Conservation (phyloP, 371 early-diverging fungal genomes). For the Syncephalastrum sp. region DNA sequence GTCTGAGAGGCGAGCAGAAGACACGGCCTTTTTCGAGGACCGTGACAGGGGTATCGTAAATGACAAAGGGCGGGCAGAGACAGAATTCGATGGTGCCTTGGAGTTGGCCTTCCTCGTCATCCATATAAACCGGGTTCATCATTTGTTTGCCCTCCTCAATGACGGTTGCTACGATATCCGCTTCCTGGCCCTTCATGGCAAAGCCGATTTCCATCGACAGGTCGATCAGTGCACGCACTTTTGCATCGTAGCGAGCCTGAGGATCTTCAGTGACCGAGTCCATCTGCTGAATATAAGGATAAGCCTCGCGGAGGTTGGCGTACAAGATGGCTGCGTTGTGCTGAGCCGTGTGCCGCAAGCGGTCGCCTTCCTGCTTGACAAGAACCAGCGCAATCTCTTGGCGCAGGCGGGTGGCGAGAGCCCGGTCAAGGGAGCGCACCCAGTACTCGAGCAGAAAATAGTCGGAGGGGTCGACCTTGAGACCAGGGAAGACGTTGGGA, state of each 20-base stretch:
- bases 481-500: constrained; percentile 37
- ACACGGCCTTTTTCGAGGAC: constrained; percentile 46
- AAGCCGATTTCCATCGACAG: constrained; percentile 34
- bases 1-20: constrained; percentile 17
- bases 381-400: constrained; percentile 24
- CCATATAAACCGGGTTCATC: constrained; percentile 37
- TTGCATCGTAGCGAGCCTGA: constrained; percentile 22
- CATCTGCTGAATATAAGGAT: constrained; percentile 22
- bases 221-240: constrained; percentile 33
- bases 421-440: constrained; percentile 17
- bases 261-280: constrained; percentile 23
- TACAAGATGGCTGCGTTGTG: constrained; percentile 8
- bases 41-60: constrained; percentile 18
- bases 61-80: constrained; percentile 48
- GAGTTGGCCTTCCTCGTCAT: constrained; percentile 33
- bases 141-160: constrained; percentile 38
- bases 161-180: constrained; percentile 45
- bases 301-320: constrained; percentile 19
- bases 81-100: constrained; percentile 41
- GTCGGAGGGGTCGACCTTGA: constrained; percentile 10
- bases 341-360: not conserved
- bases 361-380: constrained; percentile 9
- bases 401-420: constrained; percentile 21
- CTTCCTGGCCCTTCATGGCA: constrained; percentile 48
- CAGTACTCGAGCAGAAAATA: constrained; percentile 16